Percentiles rank a stretch among this genome's conserved stretches.
Conservation (phyloP, 371 early-diverging fungal genomes). For the Haplosporangium sp. region DNA sequence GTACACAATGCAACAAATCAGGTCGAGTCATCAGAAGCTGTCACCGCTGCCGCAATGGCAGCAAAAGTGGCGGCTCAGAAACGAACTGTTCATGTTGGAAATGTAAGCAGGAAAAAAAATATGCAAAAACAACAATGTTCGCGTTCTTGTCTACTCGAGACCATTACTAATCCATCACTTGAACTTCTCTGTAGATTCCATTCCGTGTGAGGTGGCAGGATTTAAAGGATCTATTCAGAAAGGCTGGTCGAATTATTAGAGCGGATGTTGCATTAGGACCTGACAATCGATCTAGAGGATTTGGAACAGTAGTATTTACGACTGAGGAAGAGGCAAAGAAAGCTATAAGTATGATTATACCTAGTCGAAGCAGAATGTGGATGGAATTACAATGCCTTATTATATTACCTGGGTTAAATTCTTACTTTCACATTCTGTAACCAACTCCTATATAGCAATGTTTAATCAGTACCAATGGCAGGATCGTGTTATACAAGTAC, state of each 20-base stretch:
- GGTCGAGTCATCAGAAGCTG: background rate
- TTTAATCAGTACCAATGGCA: conserved; percentile 79
- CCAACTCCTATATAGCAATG: conserved; percentile 57
- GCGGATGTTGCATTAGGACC: conserved; percentile 79
- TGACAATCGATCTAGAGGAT: conserved; percentile 78
- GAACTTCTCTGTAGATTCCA: conserved; percentile 67
- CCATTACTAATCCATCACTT: too few species aligned
- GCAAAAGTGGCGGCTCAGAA: conserved; percentile 7
- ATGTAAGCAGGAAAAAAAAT: conserved; percentile 50
- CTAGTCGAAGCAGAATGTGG: background rate
- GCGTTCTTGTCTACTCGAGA: too few species aligned
- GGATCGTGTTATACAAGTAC: conserved; percentile 78
- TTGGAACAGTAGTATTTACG: conserved; percentile 80
- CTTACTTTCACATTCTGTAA: background rate
- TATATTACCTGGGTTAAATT: background rate
- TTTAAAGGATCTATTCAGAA: conserved; percentile 84
- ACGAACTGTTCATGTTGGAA: conserved; percentile 62
- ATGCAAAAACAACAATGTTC: background rate
- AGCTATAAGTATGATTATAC: conserved; percentile 68
- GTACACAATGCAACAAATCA: background rate
- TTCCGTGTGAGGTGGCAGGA: conserved; percentile 85
- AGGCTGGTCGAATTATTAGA: conserved; percentile 78
- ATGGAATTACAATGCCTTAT: background rate
- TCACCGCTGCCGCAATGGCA: background rate
- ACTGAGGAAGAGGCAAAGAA: conserved; percentile 74